Evolutionary conservation across 2,329 filamentous ascomycete genomes (phyloP).

Genomic region (Cytospora paraplurivora): DNA sequence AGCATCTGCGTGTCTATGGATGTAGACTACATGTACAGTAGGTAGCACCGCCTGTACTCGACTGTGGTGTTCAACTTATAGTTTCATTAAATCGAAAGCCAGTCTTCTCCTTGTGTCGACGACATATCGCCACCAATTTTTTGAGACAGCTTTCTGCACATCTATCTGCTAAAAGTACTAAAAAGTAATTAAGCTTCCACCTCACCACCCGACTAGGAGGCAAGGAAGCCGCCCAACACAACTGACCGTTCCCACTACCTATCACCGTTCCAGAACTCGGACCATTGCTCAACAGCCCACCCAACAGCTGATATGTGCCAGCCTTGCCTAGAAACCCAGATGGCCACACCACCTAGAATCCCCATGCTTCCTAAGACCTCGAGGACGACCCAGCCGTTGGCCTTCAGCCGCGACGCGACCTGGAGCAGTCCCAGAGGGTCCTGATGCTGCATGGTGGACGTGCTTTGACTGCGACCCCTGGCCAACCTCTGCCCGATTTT

Average conservation of each 20-base stretch:
- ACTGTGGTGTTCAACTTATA: too few relatives aligned
- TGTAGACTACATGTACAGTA: too few relatives aligned
- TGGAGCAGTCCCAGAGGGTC: constrained; percentile 81
- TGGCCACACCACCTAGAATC: constrained; percentile 70
- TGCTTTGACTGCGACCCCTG: constrained; percentile 5
- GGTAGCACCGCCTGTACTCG: too few relatives aligned
- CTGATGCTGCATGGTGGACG: constrained; percentile 45
- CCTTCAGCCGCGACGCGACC: constrained; percentile 66
- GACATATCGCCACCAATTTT: neutral
- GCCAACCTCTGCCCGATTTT: constrained; percentile 14
- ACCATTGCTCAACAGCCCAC: constrained; percentile 37
- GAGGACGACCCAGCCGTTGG: constrained; percentile 66
- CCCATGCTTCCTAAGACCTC: constrained; percentile 76
- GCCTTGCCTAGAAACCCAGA: constrained; percentile 53
- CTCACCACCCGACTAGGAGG: neutral
- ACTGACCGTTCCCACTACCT: constrained; percentile 19
- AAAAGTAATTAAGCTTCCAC: neutral
- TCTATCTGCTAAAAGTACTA: neutral
- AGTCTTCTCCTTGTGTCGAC: too few relatives aligned
- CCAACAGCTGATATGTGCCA: constrained; percentile 34
- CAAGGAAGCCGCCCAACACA: neutral
- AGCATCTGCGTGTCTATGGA: too few relatives aligned
- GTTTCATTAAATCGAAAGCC: too few relatives aligned
- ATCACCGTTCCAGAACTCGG: constrained; percentile 35
- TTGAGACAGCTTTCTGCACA: neutral